phyloP scores from a whole-genome alignment of 306 rosid species.

The Lithocarpus polystachyus region DNA sequence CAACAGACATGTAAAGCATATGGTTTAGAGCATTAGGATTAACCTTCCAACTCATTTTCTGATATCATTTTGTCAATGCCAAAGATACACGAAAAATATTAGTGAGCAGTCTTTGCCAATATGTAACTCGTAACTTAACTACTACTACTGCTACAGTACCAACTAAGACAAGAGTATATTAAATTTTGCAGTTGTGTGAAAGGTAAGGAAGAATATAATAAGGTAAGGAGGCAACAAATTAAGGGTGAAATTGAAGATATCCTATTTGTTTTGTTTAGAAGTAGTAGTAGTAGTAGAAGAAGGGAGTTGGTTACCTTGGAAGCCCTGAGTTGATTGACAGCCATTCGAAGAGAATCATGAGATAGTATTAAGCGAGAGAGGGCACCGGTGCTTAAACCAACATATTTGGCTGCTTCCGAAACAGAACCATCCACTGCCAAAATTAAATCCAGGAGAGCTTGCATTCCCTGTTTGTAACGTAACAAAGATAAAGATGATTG shows the following conservation, averaged over 20 bases:
- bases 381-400: slow-evolving; percentile 92
- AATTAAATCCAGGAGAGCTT: slow-evolving; percentile 83
- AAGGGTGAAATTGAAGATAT: too few species aligned
- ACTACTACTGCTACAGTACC: too few species aligned
- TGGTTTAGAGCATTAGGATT: background rate
- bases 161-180: too few species aligned
- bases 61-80: too few species aligned
- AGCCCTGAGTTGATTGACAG: slow-evolving; percentile 70
- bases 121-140: too few species aligned
- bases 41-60: too few species aligned
- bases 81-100: too few species aligned
- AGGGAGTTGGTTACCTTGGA: slow-evolving; percentile 49
- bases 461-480: slow-evolving; percentile 66
- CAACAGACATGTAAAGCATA: background rate
- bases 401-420: slow-evolving; percentile 77
- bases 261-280: background rate
- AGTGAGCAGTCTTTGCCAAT: too few species aligned
- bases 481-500: slow-evolving; percentile 9
- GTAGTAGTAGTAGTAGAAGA: background rate
- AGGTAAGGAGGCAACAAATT: too few species aligned
- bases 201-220: too few species aligned
- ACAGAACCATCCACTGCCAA: slow-evolving; percentile 77
- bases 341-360: slow-evolving; percentile 86
- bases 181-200: too few species aligned
- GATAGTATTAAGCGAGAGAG: slow-evolving; percentile 81